Evolutionary conservation across 148 eudicot species (phyloP).

Genomic region (Rhododendron ferrugineum): DNA sequence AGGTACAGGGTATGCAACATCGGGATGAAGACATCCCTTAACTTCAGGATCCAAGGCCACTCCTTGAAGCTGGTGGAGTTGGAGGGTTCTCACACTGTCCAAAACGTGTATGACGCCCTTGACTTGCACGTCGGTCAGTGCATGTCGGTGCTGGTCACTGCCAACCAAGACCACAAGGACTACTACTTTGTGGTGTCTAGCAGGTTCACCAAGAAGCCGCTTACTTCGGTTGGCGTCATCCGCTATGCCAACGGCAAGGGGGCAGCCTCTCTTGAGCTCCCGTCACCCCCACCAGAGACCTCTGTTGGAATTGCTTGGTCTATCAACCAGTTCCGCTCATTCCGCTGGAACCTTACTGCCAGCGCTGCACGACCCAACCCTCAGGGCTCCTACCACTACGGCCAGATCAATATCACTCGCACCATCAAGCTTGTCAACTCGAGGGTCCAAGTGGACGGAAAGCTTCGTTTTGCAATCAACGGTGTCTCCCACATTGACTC

Average conservation of each 20-base stretch:
- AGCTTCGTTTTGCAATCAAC: constrained; percentile 15
- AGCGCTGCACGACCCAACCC: constrained; percentile 36
- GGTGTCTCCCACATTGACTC: constrained; percentile 20
- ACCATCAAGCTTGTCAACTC: constrained; percentile 23
- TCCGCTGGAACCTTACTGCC: constrained; percentile 32
- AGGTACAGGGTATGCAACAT: constrained; percentile 25
- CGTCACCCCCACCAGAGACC: constrained; percentile 9
- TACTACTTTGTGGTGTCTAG: constrained; percentile 22
- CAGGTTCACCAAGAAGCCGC: constrained; percentile 13
- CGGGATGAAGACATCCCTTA: constrained; percentile 20
- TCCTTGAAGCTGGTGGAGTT: constrained; percentile 24
- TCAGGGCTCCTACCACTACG: constrained; percentile 30
- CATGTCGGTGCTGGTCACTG: constrained; percentile 22
- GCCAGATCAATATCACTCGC: constrained; percentile 13
- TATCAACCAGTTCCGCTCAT: constrained; percentile 22
- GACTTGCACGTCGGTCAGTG: constrained; percentile 28
- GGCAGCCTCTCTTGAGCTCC: constrained; percentile 1
- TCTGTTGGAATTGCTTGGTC: constrained; percentile 20
- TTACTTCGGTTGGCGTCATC: neutral
- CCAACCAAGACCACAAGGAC: constrained; percentile 22
- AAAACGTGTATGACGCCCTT: constrained; percentile 20
- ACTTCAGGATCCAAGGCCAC: constrained; percentile 29
- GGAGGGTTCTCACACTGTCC: constrained; percentile 29
- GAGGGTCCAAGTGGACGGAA: neutral
- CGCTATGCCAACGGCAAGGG: constrained; percentile 13